Evolutionary conservation across 345 rosid genomes (phyloP).

Genomic region (Citrus reticulata): DNA sequence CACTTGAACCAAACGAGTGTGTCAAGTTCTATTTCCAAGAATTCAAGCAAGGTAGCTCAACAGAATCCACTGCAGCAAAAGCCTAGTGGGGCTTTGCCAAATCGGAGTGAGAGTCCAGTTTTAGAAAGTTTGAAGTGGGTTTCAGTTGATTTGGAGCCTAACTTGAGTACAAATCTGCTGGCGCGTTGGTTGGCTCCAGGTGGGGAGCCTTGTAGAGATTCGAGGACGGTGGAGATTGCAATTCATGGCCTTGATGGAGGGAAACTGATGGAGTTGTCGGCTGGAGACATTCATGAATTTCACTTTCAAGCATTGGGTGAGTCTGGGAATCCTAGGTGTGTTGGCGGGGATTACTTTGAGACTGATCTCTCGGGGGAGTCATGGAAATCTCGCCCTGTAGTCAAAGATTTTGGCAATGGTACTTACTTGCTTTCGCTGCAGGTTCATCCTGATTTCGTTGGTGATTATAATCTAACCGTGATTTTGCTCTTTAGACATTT

Average conservation of each 20-base stretch:
- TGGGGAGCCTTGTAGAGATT: conserved; percentile 62
- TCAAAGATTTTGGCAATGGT: conserved; percentile 80
- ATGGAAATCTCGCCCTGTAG: conserved; percentile 84
- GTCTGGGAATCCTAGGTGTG: conserved; percentile 46
- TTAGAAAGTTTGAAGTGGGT: conserved; percentile 39
- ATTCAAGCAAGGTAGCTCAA: neutral
- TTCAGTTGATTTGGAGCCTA: conserved; percentile 40
- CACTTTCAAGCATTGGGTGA: conserved; percentile 60
- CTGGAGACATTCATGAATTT: conserved; percentile 67
- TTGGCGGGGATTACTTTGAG: conserved; percentile 91
- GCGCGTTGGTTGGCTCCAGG: conserved; percentile 64
- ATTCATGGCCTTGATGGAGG: conserved; percentile 56
- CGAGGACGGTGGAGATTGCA: conserved; percentile 47
- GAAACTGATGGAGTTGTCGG: conserved; percentile 45
- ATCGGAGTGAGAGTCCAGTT: neutral
- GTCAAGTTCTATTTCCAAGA: neutral
- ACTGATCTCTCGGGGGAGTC: conserved; percentile 78
- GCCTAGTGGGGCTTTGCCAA: neutral
- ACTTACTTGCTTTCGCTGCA: conserved; percentile 68
- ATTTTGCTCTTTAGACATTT: conserved; percentile 73
- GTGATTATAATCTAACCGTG: conserved; percentile 64
- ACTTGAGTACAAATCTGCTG: conserved; percentile 51
- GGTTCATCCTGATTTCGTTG: conserved; percentile 86
- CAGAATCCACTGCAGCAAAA: neutral
- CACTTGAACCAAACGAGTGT: neutral